Conservation (phyloP, 2,329 filamentous ascomycete genomes). For the Diaporthe capsici region DNA sequence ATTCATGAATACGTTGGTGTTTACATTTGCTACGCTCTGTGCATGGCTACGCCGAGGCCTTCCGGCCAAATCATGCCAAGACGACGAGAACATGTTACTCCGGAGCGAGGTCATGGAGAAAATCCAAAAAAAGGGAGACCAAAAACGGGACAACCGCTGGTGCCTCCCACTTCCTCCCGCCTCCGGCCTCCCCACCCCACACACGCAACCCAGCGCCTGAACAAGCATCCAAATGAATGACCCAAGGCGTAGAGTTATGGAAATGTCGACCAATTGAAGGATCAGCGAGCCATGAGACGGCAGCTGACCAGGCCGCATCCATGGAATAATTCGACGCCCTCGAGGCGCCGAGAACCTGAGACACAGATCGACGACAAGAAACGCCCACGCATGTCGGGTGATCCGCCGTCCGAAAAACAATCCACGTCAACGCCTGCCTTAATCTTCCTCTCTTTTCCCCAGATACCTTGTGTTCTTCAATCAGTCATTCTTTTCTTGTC, state of each 20-base stretch:
- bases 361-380: constrained; percentile 30
- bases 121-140: background rate
- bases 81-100: background rate
- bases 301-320: constrained; percentile 7
- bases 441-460: background rate
- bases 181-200: background rate
- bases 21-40: background rate
- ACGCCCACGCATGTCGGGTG: constrained; percentile 36
- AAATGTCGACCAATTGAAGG: constrained; percentile 12
- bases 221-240: background rate
- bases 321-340: constrained; percentile 10
- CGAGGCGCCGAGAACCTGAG: background rate
- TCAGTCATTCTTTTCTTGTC: background rate
- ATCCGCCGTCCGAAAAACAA: constrained; percentile 35
- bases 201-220: background rate
- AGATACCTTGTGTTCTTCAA: background rate
- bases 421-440: constrained; percentile 15
- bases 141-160: background rate
- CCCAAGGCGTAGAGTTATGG: background rate
- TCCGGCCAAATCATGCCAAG: background rate
- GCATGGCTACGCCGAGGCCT: background rate
- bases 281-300: constrained; percentile 33
- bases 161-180: background rate
- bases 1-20: constrained; percentile 8
- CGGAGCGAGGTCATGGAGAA: too few relatives aligned